Conservation (phyloP, 108 stramenopile genomes). For the Pelagomonas calceolata region DNA sequence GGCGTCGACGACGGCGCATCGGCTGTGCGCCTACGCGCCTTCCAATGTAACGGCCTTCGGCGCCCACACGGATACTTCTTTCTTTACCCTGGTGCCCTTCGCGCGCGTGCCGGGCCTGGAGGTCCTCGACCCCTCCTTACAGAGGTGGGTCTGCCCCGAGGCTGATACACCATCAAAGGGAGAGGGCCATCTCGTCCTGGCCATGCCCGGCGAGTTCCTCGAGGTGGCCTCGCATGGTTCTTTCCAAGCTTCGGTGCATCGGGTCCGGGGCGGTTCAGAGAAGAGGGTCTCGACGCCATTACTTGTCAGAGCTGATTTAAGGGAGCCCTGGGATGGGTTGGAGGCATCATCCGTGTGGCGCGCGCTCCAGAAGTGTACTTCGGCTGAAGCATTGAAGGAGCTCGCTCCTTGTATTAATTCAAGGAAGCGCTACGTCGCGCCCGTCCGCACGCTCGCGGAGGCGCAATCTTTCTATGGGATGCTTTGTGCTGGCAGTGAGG, state of each 20-base stretch:
- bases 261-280: constrained; percentile 9
- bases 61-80: constrained; percentile 19
- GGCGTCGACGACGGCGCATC: constrained; percentile 15
- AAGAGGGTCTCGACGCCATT: constrained; percentile 14
- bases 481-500: background rate
- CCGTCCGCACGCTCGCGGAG: constrained; percentile 3
- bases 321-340: background rate
- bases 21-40: constrained; percentile 13
- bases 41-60: constrained; percentile 9
- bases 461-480: background rate
- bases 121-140: constrained; percentile 16
- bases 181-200: constrained; percentile 10
- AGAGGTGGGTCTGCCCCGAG: constrained; percentile 15
- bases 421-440: background rate
- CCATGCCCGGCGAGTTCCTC: constrained; percentile 18
- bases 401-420: background rate
- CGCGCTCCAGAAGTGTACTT: too few relatives aligned
- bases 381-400: too few relatives aligned
- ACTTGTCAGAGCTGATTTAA: constrained; percentile 6
- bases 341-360: too few relatives aligned
- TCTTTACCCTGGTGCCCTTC: constrained; percentile 18
- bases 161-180: background rate
- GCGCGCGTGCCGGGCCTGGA: constrained; percentile 9
- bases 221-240: constrained; percentile 7
- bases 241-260: constrained; percentile 18